Conservation (phyloP, 2,329 filamentous ascomycete species). For the Fusarium marasasianum region DNA sequence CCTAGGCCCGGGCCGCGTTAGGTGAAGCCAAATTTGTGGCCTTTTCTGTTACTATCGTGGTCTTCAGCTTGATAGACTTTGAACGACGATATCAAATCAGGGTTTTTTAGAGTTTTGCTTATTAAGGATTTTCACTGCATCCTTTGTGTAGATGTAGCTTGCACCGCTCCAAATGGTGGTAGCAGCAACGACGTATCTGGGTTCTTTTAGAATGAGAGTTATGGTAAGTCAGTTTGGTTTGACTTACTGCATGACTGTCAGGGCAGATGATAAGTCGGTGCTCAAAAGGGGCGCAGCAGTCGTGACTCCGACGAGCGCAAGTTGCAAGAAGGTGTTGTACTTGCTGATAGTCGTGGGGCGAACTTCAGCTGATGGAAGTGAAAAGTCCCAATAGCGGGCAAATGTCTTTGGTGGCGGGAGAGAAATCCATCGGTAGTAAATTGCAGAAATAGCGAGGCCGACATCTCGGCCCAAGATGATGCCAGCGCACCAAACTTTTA, state of each 20-base stretch:
- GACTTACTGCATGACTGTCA: slow-evolving; percentile 72
- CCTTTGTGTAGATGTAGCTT: slow-evolving; percentile 90
- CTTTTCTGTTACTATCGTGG: not conserved
- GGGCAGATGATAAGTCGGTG: slow-evolving; percentile 62
- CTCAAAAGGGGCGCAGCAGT: slow-evolving; percentile 81
- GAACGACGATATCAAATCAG: not conserved
- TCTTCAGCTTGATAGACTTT: not conserved
- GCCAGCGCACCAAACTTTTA: slow-evolving; percentile 81
- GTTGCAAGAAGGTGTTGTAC: slow-evolving; percentile 92
- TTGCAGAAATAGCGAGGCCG: slow-evolving; percentile 82
- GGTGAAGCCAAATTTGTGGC: slow-evolving; percentile 1
- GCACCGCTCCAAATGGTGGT: slow-evolving; percentile 95
- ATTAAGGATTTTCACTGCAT: slow-evolving; percentile 86
- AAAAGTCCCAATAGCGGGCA: slow-evolving; percentile 95
- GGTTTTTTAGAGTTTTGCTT: slow-evolving; percentile 38
- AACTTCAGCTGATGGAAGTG: slow-evolving; percentile 85
- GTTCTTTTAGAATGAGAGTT: not conserved
- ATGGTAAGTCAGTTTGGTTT: not conserved
- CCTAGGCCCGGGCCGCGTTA: not conserved
- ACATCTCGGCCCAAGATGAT: slow-evolving; percentile 91
- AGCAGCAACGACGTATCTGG: slow-evolving; percentile 81
- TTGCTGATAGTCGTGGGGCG: slow-evolving; percentile 86
- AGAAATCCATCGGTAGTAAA: slow-evolving; percentile 97
- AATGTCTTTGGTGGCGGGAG: slow-evolving; percentile 94
- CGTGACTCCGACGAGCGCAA: slow-evolving; percentile 85